These are phyloP conservation scores for Turnera subulata DNA, from an alignment of 345 rosid species.

Conservation along the genomic window DNA sequence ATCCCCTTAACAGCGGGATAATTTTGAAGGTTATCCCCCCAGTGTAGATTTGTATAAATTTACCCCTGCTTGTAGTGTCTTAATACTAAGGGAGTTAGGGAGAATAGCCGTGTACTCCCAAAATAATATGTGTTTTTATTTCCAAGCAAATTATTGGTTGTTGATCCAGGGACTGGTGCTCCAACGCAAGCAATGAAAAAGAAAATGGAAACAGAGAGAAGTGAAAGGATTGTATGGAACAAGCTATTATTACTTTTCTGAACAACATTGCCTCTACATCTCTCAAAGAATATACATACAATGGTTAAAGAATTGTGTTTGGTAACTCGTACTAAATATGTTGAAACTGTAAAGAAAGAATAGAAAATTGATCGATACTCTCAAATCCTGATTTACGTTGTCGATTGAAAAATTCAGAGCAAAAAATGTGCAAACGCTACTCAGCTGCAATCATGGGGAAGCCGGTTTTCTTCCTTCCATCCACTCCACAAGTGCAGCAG, in stretches of 20 bases:
- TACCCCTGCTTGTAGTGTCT: no score
- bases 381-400: not conserved
- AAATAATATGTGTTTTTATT: no score
- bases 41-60: no score
- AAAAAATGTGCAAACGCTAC: not conserved
- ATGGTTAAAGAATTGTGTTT: slow-evolving; percentile 17
- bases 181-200: not conserved
- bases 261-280: slow-evolving; percentile 23
- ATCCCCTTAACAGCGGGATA: no score
- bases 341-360: slow-evolving; percentile 18
- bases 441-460: slow-evolving; percentile 1
- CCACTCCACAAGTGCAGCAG: not conserved
- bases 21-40: no score
- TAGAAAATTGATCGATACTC: not conserved
- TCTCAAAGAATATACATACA: slow-evolving; percentile 25
- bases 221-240: not conserved
- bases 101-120: no score
- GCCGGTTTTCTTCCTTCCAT: slow-evolving; percentile 7
- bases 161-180: no score
- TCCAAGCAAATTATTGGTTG: no score
- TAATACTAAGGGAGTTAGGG: no score
- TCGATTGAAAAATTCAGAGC: not conserved
- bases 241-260: not conserved
- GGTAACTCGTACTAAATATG: slow-evolving; percentile 6
- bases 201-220: not conserved